Evolutionary conservation across 73 alveolate species (phyloP).

Genomic region (Tetrahymena borealis): DNA sequence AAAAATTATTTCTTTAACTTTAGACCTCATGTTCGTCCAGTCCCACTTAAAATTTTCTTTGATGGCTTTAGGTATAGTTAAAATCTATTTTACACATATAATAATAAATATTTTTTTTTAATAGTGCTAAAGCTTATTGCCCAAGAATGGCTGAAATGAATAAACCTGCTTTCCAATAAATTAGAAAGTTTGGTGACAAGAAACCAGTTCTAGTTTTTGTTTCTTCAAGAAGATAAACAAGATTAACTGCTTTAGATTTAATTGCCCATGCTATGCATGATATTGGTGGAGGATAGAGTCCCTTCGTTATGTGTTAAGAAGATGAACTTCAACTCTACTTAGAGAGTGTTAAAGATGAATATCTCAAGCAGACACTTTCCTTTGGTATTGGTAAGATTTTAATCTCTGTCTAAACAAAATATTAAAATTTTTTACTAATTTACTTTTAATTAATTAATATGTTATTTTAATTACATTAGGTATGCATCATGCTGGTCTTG

Average conservation of each 20-base stretch:
- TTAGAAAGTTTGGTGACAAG: slow-evolving; percentile 82
- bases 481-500: slow-evolving; percentile 99
- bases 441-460: slow-evolving; percentile 20
- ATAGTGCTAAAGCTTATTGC: slow-evolving; percentile 89
- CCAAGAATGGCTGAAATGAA: slow-evolving; percentile 99
- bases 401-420: background rate
- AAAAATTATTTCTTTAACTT: slow-evolving; percentile 95
- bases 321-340: slow-evolving; percentile 49
- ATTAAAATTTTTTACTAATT: too few relatives aligned
- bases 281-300: slow-evolving; percentile 38
- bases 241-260: slow-evolving; percentile 97
- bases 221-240: slow-evolving; percentile 95
- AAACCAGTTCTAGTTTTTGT: slow-evolving; percentile 93
- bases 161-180: slow-evolving; percentile 97
- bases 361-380: slow-evolving; percentile 69
- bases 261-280: slow-evolving; percentile 74
- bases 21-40: slow-evolving; percentile 99
- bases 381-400: slow-evolving; percentile 63
- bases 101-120: background rate
- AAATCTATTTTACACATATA: background rate
- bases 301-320: slow-evolving; percentile 51
- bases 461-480: slow-evolving; percentile 53
- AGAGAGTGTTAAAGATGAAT: slow-evolving; percentile 72
- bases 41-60: slow-evolving; percentile 97
- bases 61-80: slow-evolving; percentile 78